A percentile compares a stretch with the other conserved stretches of the same genome.
Evolutionary conservation across 2,329 filamentous ascomycete species (phyloP).

Genomic region (Fusarium sulawesiense): DNA sequence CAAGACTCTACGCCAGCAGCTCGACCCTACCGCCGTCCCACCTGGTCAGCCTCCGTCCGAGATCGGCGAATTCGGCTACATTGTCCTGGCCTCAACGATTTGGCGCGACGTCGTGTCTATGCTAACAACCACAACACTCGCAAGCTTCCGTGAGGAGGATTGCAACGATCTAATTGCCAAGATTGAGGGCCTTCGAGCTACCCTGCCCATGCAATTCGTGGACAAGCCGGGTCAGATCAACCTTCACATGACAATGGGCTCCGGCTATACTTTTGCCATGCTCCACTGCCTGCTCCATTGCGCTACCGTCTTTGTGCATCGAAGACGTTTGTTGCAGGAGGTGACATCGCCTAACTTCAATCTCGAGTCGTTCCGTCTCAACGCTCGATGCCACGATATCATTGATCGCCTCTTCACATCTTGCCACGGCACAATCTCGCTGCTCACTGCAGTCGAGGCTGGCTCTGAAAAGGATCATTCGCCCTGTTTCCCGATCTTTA

Average conservation of each 20-base stretch:
- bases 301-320: conserved; percentile 70
- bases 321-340: conserved; percentile 68
- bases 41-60: conserved; percentile 57
- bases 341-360: conserved; percentile 65
- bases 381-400: conserved; percentile 62
- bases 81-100: conserved; percentile 69
- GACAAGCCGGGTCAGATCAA: conserved; percentile 72
- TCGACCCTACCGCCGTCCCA: conserved; percentile 51
- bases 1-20: conserved; percentile 63
- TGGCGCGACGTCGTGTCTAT: conserved; percentile 72
- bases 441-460: conserved; percentile 66
- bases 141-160: conserved; percentile 65
- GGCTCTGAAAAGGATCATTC: conserved; percentile 68
- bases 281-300: conserved; percentile 71
- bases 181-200: conserved; percentile 66
- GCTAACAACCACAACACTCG: conserved; percentile 65
- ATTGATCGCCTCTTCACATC: conserved; percentile 69
- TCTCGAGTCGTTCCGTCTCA: conserved; percentile 64
- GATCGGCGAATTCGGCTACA: conserved; percentile 71
- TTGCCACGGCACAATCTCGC: conserved; percentile 68
- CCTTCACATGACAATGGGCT: conserved; percentile 73
- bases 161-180: conserved; percentile 64
- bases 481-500: conserved; percentile 72
- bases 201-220: conserved; percentile 68
- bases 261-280: conserved; percentile 71